Conservation (phyloP, 352 stramenopile genomes). For the Phytopythium mirpurense region DNA sequence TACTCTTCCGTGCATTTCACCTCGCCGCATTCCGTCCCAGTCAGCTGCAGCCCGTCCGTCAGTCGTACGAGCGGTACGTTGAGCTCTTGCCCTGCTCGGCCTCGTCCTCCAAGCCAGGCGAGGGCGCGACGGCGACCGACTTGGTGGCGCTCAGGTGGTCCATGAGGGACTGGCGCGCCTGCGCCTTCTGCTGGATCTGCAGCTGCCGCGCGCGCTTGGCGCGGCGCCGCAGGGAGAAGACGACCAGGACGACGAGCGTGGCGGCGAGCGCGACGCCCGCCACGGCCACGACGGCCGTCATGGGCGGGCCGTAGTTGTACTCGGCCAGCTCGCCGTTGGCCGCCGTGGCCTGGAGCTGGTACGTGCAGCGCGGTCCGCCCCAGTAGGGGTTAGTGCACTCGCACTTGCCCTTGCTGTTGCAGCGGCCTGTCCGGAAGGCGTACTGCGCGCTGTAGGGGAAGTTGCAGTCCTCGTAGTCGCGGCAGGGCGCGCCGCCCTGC, state of each 20-base stretch:
- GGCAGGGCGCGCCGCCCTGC: constrained; percentile 46
- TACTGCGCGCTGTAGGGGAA: constrained; percentile 34
- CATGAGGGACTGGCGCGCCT: constrained; percentile 14
- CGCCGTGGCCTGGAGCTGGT: constrained; percentile 28
- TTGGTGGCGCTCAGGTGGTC: constrained; percentile 26
- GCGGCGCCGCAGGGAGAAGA: constrained; percentile 33
- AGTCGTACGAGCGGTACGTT: constrained; percentile 17
- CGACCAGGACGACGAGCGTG: constrained; percentile 39
- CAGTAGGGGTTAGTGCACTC: constrained; percentile 56
- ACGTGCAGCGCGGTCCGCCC: constrained; percentile 59
- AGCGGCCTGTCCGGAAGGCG: constrained; percentile 51
- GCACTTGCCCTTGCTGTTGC: constrained; percentile 37
- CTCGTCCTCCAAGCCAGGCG: constrained; percentile 18
- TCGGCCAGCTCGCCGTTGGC: constrained; percentile 23
- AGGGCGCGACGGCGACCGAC: not conserved
- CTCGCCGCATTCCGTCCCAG: no score
- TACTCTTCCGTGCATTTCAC: no score
- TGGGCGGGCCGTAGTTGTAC: constrained; percentile 21
- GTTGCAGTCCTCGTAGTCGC: constrained; percentile 50
- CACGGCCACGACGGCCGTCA: constrained; percentile 20
- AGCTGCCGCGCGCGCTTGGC: constrained; percentile 21
- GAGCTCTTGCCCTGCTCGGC: constrained; percentile 19
- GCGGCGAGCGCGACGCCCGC: constrained; percentile 17
- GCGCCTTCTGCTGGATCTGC: constrained; percentile 33
- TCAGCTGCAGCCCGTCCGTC: no score